Evolutionary conservation across 352 stramenopile genomes (phyloP), one percentile per base, ranked within the genome.

Genomic region (Phytophthora hibernalis): DNA sequence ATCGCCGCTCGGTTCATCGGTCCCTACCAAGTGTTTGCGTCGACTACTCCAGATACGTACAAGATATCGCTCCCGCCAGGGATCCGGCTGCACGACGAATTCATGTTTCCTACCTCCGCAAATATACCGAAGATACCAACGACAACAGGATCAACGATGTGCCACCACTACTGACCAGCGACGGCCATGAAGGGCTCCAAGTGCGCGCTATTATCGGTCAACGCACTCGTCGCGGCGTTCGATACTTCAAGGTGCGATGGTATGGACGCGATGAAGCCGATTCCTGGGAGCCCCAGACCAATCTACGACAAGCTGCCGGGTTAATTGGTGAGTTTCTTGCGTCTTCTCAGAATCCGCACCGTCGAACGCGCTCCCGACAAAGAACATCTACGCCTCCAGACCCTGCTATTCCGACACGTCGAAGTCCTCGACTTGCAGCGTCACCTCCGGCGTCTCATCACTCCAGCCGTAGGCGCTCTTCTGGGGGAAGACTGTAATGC

Each of bases 1-100:
- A 43, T 60, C 21, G 53, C 53, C 2, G 18, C 53, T 13, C 37
- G 53, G 2, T 60, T 50, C 11, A 60, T 60, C 12, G 53, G 53
- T 9, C 22, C 53, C 1, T 60, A 60, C 38, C 18, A 42, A 18
- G 5, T 60, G 9, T 10, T 51, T 11, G 53, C 9, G 6, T 13
- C 13, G 6, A 51, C 53, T 6, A 45, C 30, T 21, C 53, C 53
- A 2, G 24, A 60, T 10, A 60, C 53, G 6, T 60, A 24, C 24
- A 28, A 22, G 3, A 13, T 60, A 11, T 31, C 53, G 20, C 38
- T 42, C 2, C 53, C 53, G 7, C 53, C 53, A 6, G 53, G 53
- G 3, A 13, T 60, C 11, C 53, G 53, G 0, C 38, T 60, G 9
- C 53, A 60, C 18, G 30, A 33, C 24, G 53, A 60, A 10, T 60